Conservation (phyloP, 208 protist species). For the Phytomonas francai region DNA sequence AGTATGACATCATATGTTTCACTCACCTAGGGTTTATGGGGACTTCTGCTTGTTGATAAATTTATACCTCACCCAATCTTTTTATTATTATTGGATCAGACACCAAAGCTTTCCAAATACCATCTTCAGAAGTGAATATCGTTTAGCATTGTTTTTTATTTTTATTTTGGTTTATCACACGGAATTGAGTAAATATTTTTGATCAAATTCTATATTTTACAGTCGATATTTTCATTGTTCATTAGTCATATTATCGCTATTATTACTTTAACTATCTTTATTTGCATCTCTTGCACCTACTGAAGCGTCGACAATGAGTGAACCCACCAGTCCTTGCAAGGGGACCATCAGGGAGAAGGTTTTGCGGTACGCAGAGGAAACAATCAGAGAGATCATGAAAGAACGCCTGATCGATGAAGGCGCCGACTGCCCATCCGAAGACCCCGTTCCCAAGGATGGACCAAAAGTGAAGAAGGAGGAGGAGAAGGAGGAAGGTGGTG, state of each 20-base stretch:
- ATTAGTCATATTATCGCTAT: background rate
- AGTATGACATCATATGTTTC: background rate
- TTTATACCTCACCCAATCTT: background rate
- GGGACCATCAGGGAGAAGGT: slow-evolving; percentile 1
- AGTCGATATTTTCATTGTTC: background rate
- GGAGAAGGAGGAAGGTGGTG: slow-evolving; percentile 5
- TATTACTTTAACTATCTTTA: background rate
- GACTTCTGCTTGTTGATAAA: background rate
- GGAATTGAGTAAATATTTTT: background rate
- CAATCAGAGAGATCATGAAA: background rate
- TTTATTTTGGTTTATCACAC: background rate
- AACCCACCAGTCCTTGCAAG: background rate
- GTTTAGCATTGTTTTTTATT: background rate
- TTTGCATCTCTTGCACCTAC: background rate
- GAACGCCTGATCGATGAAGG: background rate
- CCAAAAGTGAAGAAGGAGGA: slow-evolving; percentile 14
- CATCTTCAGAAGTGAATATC: slow-evolving; percentile 1
- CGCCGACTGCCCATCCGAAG: background rate
- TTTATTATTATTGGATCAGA: background rate
- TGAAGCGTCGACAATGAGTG: background rate
- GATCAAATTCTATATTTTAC: background rate
- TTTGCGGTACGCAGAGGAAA: background rate
- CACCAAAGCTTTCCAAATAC: slow-evolving; percentile 1
- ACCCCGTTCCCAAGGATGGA: background rate
- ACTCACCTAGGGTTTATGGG: background rate